Percentiles rank a stretch among this genome's conserved stretches.
These are phyloP conservation scores for Torulaspora maleeae DNA, from an alignment of 805 yeast species.

Conservation along the genomic window DNA sequence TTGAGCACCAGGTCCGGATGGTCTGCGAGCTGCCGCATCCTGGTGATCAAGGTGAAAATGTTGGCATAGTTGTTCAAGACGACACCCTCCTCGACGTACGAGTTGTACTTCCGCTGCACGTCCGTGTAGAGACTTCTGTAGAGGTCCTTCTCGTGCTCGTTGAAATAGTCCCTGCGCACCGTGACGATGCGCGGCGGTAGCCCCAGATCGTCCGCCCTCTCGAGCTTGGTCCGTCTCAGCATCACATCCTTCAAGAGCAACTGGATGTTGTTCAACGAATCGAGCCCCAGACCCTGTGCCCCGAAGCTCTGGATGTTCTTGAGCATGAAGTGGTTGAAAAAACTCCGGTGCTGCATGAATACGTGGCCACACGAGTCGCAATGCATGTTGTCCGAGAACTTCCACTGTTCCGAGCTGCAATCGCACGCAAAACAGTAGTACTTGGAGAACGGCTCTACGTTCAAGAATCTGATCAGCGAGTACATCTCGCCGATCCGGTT, in stretches of 20 bases:
- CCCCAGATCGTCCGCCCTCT: slow-evolving; percentile 96
- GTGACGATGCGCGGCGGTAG: slow-evolving; percentile 94
- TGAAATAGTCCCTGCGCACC: slow-evolving; percentile 79
- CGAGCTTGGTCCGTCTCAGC: slow-evolving; percentile 92
- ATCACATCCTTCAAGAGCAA: slow-evolving; percentile 70
- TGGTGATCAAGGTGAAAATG: slow-evolving; percentile 88
- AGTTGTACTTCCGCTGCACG: slow-evolving; percentile 80
- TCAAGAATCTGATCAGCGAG: slow-evolving; percentile 80
- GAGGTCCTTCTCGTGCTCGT: slow-evolving; percentile 91
- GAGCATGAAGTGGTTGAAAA: slow-evolving; percentile 91
- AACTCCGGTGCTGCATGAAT: slow-evolving; percentile 92
- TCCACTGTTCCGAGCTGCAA: slow-evolving; percentile 80
- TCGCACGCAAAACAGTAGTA: slow-evolving; percentile 93
- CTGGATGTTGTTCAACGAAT: slow-evolving; percentile 74
- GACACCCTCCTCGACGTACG: slow-evolving; percentile 93
- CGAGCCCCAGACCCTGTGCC: slow-evolving; percentile 72
- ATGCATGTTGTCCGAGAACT: slow-evolving; percentile 71
- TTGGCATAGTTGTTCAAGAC: slow-evolving; percentile 95
- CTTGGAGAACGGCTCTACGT: slow-evolving; percentile 77
- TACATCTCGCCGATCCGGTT: slow-evolving; percentile 96
- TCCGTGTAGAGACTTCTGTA: slow-evolving; percentile 85
- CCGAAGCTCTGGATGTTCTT: slow-evolving; percentile 89
- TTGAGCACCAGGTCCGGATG: slow-evolving; percentile 94
- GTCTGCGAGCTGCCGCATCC: slow-evolving; percentile 97
- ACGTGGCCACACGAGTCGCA: slow-evolving; percentile 87